Base-by-base conservation (phyloP, 345 rosid genomes). In the Euclidium syriacum region DNA sequence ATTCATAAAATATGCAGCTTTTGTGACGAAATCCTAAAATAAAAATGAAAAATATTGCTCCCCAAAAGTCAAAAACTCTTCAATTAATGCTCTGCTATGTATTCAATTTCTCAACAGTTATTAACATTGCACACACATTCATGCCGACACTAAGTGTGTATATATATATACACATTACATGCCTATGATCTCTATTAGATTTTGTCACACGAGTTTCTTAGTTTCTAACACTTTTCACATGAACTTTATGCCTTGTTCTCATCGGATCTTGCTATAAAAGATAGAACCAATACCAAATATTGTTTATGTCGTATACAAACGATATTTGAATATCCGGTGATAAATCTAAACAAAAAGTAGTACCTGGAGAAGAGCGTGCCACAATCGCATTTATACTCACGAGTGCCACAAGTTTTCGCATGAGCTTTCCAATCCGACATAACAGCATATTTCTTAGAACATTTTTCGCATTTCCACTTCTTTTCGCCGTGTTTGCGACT, bases 361-460 rank as follows among this genome's bases (percentile, higher is more conserved):
- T 77, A 88, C 98, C 98, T 88, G 80, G 98, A 88, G 74, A 88
- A 92, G 26, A 88, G 77, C 51, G 95, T 88, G 25, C 96, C 98
- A 60, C 98, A 91, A 40, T 91, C 98, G 39, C 98, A 91, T 60
- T 88, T 91, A 62, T 91, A 91, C 81, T 91, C 96, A 39, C 98
- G 73, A 65, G 95, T 88, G 12, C 98, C 98, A 60, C 98, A 92
- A 32, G 98, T 92, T 52, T 92, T 92, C 10, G 89, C 82, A 60
- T 92, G 98, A 30, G 98, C 98, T 70, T 92, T 92, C 95, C 95
- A 92, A 68, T 92, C 98, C 4, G 98, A 92, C 29, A 83, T 95
- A 55, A 92, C 98, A 6, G 96, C 98, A 34, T 92, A 92, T 64
- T 88, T 88, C 87, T 91, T 91, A 7, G 98, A 88, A 66, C 98